phyloP scores from a whole-genome alignment of 306 rosid genomes.

The Ziziphus jujuba region DNA sequence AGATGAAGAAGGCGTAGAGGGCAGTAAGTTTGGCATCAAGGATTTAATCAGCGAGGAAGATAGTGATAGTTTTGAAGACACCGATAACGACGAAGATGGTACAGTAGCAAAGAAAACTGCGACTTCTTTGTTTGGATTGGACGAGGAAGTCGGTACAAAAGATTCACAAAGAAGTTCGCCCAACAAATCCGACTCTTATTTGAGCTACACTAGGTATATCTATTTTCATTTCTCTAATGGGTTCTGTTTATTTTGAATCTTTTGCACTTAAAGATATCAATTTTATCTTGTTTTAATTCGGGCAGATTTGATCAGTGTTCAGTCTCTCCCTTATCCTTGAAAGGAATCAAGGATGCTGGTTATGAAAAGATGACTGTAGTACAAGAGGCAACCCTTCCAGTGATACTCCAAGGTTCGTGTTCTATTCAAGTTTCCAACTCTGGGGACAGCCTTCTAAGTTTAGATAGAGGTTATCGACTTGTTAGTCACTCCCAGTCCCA shows the following conservation, averaged over 20 bases:
- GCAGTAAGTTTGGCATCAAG: slow-evolving; percentile 30
- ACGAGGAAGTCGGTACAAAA: slow-evolving; percentile 27
- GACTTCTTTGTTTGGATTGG: slow-evolving; percentile 44
- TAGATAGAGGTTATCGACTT: background rate
- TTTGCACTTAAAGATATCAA: background rate
- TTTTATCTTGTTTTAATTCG: slow-evolving; percentile 29
- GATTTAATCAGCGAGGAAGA: slow-evolving; percentile 53
- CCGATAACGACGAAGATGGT: slow-evolving; percentile 33
- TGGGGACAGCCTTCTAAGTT: background rate
- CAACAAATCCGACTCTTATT: slow-evolving; percentile 57
- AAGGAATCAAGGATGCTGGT: slow-evolving; percentile 90
- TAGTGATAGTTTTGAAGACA: slow-evolving; percentile 37
- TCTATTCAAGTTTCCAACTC: background rate
- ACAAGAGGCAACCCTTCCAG: slow-evolving; percentile 95
- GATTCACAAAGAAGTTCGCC: slow-evolving; percentile 34
- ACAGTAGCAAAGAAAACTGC: slow-evolving; percentile 38
- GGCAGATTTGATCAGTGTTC: slow-evolving; percentile 82
- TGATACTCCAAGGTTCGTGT: slow-evolving; percentile 73
- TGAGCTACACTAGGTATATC: slow-evolving; percentile 73
- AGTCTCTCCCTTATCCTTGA: slow-evolving; percentile 68
- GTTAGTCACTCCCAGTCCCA: background rate
- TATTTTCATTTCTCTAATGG: background rate
- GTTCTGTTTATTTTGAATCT: background rate
- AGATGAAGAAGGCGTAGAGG: slow-evolving; percentile 35
- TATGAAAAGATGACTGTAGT: slow-evolving; percentile 93